Evolutionary conservation across 2,329 filamentous ascomycete genomes (phyloP).

Genomic region (Gaeumannomyces sp.): DNA sequence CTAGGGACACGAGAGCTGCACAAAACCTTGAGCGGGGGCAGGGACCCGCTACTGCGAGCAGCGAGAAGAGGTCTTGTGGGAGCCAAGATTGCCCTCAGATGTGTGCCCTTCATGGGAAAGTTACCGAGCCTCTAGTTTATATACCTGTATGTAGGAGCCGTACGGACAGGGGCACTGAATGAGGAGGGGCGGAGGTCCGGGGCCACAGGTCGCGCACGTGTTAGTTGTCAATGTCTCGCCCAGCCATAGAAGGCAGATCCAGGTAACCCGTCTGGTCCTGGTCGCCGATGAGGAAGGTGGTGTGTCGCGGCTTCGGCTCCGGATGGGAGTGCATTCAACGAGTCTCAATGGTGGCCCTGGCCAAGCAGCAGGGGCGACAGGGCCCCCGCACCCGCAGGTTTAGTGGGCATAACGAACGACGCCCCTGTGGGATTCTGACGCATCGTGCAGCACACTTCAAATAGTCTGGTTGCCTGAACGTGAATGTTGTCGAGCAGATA

Average conservation of each 20-base stretch:
- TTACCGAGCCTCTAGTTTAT: constrained; percentile 3
- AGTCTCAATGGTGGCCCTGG: too few relatives aligned
- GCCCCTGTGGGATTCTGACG: not conserved
- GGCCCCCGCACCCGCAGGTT: not conserved
- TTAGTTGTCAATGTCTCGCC: not conserved
- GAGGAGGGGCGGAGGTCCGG: not conserved
- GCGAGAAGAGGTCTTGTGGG: not conserved
- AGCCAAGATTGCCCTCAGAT: not conserved
- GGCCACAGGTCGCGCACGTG: not conserved
- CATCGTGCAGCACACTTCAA: not conserved
- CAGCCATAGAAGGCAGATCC: not conserved
- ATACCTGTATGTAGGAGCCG: not conserved
- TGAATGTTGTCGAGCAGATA: too few relatives aligned
- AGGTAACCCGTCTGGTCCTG: not conserved
- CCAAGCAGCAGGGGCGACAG: not conserved
- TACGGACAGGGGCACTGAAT: not conserved
- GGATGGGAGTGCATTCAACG: not conserved
- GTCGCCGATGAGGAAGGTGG: not conserved
- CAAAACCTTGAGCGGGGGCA: not conserved
- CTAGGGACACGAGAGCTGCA: not conserved
- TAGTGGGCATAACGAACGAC: not conserved
- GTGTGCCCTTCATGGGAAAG: not conserved
- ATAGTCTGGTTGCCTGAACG: too few relatives aligned
- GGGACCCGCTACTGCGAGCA: not conserved
- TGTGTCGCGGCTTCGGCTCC: not conserved